These are phyloP conservation scores for Epichloe brachyelytri DNA, from an alignment of 2,329 filamentous ascomycete genomes.

Conservation along the genomic window DNA sequence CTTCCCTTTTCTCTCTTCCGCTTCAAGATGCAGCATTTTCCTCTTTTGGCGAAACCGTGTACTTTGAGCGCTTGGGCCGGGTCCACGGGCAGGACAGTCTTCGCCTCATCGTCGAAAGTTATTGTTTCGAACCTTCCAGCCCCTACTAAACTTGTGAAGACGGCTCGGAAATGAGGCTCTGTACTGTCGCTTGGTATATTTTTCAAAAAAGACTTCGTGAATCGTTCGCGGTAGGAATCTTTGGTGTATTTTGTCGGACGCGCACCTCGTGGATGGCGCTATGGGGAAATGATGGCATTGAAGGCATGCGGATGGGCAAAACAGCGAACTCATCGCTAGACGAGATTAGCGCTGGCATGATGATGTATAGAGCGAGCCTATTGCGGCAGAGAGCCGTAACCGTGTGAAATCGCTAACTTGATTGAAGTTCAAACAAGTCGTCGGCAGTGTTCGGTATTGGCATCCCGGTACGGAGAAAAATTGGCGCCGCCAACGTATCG, in stretches of 20 bases:
- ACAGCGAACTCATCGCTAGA: conserved; percentile 47
- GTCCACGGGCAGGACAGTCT: conserved; percentile 26
- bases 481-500: conserved; percentile 1
- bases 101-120: conserved; percentile 54
- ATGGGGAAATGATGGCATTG: conserved; percentile 47
- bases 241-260: conserved; percentile 70
- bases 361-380: background rate
- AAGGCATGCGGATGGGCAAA: conserved; percentile 54
- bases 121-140: conserved; percentile 68
- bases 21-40: conserved; percentile 36
- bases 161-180: conserved; percentile 57
- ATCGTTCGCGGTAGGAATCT: conserved; percentile 59
- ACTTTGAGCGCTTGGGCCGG: conserved; percentile 34
- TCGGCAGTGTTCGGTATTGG: too few species aligned
- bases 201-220: conserved; percentile 77
- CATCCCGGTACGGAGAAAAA: background rate
- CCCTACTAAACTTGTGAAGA: conserved; percentile 65
- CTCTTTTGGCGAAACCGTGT: conserved; percentile 27
- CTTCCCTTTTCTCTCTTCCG: conserved; percentile 38
- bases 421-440: background rate
- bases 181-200: conserved; percentile 82
- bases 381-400: background rate
- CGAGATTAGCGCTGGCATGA: conserved; percentile 17
- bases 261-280: conserved; percentile 71
- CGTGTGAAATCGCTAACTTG: background rate